Base-by-base conservation (phyloP, 306 rosid genomes). In the Vigna mungo region DNA sequence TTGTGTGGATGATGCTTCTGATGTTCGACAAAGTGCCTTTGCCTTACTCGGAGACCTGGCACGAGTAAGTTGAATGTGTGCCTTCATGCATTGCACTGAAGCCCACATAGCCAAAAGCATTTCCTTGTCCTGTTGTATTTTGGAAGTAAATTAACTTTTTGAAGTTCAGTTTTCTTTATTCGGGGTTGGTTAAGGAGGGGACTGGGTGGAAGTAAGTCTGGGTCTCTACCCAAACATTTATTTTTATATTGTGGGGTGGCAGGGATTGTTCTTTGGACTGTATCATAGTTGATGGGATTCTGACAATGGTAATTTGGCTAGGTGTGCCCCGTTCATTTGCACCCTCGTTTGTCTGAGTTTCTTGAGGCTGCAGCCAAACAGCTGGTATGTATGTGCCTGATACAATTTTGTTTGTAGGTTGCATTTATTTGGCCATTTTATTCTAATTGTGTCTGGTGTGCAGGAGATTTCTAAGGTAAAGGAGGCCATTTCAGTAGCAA, bases 21-120 rank as follows among this genome's bases (percentile, higher is more conserved):
- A 96, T 87, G 92, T 96, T 73, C 92, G 98, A 41, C 99, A 96
- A 80, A 93, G 99, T 83, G 94, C 93, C 60, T 96, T 96, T 88
- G 99, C 98, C 18, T 82, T 96, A 78, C 94, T 96, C 68, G 99
- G 99, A 66, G 99, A 96, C 86, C 97, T 93, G 76, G 98, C 98
- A 34, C 88, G 98, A 84, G 99, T 96, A 93, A 89, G 98, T 89
- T 68, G 63, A 81, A 66, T 64, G 18, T 47, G 12, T 51, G 68
- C 58, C 27, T 49, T 34, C 65, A 32, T 44, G 72, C 73, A 37
- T 56, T 43, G 6, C 10, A 36, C 77, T 20, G n/a, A 23, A 46
- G 76, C 30, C 48, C 53, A 13, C 18, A 9, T 17, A 47, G 73
- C 51, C 51, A 34, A 25, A 18, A 47, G 54, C 32, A 0, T 48